These are phyloP conservation scores for Pharnaceum exiguum DNA, from an alignment of 148 eudicot genomes.

Conservation along the genomic window DNA sequence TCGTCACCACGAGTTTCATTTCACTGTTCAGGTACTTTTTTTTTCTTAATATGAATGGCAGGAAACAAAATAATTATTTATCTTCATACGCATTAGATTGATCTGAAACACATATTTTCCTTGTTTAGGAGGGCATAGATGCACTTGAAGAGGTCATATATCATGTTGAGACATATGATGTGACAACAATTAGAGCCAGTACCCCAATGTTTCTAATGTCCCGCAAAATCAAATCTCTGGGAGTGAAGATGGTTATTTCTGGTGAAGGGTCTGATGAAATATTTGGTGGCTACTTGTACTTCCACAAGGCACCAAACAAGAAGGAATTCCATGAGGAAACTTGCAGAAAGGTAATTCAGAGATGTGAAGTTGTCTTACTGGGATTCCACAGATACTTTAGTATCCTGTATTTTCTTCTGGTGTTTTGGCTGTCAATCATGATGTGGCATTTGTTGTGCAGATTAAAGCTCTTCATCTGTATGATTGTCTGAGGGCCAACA, in stretches of 20 bases:
- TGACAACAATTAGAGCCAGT: constrained; percentile 91
- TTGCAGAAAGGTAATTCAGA: constrained; percentile 68
- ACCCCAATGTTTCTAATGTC: constrained; percentile 99
- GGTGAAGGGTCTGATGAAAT: constrained; percentile 99
- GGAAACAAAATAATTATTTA: not conserved
- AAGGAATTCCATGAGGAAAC: constrained; percentile 92
- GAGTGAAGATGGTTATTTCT: constrained; percentile 96
- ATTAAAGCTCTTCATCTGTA: constrained; percentile 92
- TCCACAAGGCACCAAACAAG: constrained; percentile 97
- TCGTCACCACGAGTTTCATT: constrained; percentile 92
- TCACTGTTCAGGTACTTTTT: constrained; percentile 79
- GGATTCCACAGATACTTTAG: not conserved
- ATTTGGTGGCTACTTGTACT: constrained; percentile 93
- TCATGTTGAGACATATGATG: constrained; percentile 94
- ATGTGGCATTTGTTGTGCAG: constrained; percentile 31
- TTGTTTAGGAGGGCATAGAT: constrained; percentile 84
- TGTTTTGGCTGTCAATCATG: not conserved
- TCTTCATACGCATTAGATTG: not conserved
- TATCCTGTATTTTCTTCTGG: not conserved
- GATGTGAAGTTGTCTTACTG: constrained; percentile 5
- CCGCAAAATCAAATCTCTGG: constrained; percentile 88
- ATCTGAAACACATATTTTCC: constrained; percentile 5
- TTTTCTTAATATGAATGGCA: not conserved
- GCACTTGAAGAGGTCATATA: constrained; percentile 93
- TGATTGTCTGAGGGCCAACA: constrained; percentile 97